Evolutionary conservation across 2,329 filamentous ascomycete species (phyloP).

Genomic region (Orbilia brochopaga): DNA sequence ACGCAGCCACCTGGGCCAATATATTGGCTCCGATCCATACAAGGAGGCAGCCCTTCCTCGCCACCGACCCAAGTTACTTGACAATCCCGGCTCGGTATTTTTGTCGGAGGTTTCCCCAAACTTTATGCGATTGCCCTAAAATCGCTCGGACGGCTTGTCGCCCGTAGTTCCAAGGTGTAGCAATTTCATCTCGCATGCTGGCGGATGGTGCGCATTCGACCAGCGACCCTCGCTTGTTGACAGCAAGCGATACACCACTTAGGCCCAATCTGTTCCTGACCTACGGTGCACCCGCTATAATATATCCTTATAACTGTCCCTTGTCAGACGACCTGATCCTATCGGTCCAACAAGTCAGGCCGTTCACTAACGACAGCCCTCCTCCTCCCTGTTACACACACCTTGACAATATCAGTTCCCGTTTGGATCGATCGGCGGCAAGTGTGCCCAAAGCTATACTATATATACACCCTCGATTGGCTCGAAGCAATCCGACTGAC

Average conservation of each 20-base stretch:
- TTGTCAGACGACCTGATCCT: conserved; percentile 49
- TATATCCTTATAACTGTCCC: conserved; percentile 49
- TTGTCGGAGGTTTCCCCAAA: conserved; percentile 47
- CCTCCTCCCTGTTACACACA: conserved; percentile 41
- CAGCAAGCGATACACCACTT: conserved; percentile 49
- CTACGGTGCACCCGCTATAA: conserved; percentile 43
- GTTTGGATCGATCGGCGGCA: conserved; percentile 44
- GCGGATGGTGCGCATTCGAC: conserved; percentile 33
- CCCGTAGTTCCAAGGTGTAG: conserved; percentile 47
- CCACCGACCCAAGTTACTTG: conserved; percentile 33
- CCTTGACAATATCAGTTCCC: conserved; percentile 36
- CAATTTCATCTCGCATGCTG: conserved; percentile 43
- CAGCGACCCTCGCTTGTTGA: conserved; percentile 50
- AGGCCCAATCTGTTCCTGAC: conserved; percentile 46
- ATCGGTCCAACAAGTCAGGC: conserved; percentile 27
- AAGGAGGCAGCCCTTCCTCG: conserved; percentile 37
- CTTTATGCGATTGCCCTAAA: conserved; percentile 44
- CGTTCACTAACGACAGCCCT: conserved; percentile 32
- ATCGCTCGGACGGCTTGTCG: conserved; percentile 50
- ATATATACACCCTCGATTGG: conserved; percentile 26
- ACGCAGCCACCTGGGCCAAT: conserved; percentile 44
- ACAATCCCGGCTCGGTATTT: conserved; percentile 29
- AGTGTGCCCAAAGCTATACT: conserved; percentile 36
- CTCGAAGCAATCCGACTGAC: conserved; percentile 20
- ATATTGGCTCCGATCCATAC: conserved; percentile 50